A percentile compares a stretch with the other conserved stretches of the same genome.
These are phyloP conservation scores for Monosporascus cannonballus DNA, from an alignment of 2,329 filamentous ascomycete genomes.

Conservation along the genomic window DNA sequence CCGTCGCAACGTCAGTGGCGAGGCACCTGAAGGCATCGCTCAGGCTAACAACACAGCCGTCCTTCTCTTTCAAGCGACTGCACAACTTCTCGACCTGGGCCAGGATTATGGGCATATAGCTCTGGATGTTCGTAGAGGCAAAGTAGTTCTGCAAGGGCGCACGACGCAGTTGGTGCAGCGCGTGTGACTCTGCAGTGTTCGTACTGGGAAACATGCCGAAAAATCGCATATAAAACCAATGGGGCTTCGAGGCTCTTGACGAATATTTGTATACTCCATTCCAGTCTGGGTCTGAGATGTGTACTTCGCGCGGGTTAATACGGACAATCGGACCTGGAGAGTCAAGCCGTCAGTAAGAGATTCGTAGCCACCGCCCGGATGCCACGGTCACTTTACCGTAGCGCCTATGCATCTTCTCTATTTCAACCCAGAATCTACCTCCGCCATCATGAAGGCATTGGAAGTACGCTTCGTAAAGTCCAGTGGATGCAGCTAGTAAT, in stretches of 20 bases:
- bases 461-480: slow-evolving; percentile 17
- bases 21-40: slow-evolving; percentile 19
- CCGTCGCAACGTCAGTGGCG: slow-evolving; percentile 18
- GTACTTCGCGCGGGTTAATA: slow-evolving; percentile 15
- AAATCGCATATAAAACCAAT: slow-evolving; percentile 19
- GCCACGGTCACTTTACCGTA: slow-evolving; percentile 10
- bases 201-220: slow-evolving; percentile 20
- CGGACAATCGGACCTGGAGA: slow-evolving; percentile 15
- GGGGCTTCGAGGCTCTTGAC: slow-evolving; percentile 16
- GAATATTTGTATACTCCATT: slow-evolving; percentile 19
- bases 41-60: slow-evolving; percentile 9
- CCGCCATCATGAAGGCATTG: slow-evolving; percentile 19
- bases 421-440: slow-evolving; percentile 17
- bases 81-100: slow-evolving; percentile 16
- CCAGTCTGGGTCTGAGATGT: slow-evolving; percentile 15
- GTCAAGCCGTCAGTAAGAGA: background rate
- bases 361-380: background rate
- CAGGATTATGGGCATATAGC: slow-evolving; percentile 14
- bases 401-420: slow-evolving; percentile 15
- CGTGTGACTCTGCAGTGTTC: slow-evolving; percentile 17
- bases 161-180: slow-evolving; percentile 17
- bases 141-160: slow-evolving; percentile 16
- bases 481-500: slow-evolving; percentile 13
- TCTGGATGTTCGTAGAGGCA: slow-evolving; percentile 18
- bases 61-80: slow-evolving; percentile 6